Base-by-base conservation (phyloP, 495 filamentous ascomycete genomes). In the Tuber calosporum region DNA sequence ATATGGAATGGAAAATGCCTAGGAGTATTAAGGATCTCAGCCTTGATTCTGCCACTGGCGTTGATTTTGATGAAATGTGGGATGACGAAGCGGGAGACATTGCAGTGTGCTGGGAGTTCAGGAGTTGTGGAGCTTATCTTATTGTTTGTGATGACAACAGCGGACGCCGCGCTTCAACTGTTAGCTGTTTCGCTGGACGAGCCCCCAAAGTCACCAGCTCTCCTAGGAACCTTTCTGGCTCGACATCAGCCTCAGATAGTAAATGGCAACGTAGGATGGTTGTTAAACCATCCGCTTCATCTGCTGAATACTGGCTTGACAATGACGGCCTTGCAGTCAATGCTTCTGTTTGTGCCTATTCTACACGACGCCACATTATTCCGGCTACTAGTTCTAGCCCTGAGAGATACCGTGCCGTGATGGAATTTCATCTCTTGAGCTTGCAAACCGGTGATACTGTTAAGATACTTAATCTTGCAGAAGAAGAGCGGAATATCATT, bases 261-360 rank as follows among this genome's bases (percentile, higher is more conserved):
- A 62, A 30, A 34, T 79, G 78, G 78, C 78, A 79, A 42, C 78
- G 78, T 34, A 79, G 73, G 41, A 79, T 79, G 78, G 77, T 69
- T 0, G 58, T 75, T 36, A 73, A 71, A 48, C 43, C 66, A 7
- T 26, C 45, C 9, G 77, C 70, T 62, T 69, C 70, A 9, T 20
- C 11, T 17, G 71, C 77, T 17, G 72, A 78, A 40, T 80, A 81
- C 70, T 80, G 70, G 74, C 77, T 79, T 20, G 79, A 80, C 41
- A 80, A 80, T 37, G 79, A 80, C 22, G 79, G 79, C 15, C 48
- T 80, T 22, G 45, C 71, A n/a, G 69, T 80, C 43, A 81, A 77
- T 30, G 70, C 74, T 43, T 72, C 74, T 1, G 62, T 80, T n/a
- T 38, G 80, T 11, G 78, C 74, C 26, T 80, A 81, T 62, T 70